Evolutionary conservation across 1,139 yeast species (phyloP).

Genomic region (Pneumocystis sp.): DNA sequence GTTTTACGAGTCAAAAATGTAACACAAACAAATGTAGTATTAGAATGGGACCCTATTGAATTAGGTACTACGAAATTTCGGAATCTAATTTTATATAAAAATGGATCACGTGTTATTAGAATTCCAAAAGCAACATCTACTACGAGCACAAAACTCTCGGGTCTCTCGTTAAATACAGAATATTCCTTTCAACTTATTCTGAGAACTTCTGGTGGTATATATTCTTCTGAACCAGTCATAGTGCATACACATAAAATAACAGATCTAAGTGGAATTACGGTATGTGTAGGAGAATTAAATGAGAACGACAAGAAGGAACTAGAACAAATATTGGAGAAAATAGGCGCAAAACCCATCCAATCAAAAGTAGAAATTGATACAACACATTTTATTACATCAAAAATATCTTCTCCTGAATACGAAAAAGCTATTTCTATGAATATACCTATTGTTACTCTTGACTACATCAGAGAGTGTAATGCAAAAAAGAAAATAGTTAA

Average conservation of each 20-base stretch:
- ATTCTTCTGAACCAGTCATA: constrained; percentile 48
- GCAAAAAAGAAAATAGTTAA: constrained; percentile 80
- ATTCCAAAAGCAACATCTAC: constrained; percentile 74
- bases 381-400: constrained; percentile 81
- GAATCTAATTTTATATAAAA: constrained; percentile 64
- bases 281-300: constrained; percentile 57
- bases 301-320: constrained; percentile 35
- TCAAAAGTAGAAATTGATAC: constrained; percentile 69
- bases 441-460: constrained; percentile 90
- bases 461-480: constrained; percentile 93
- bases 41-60: constrained; percentile 82
- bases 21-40: constrained; percentile 87
- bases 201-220: constrained; percentile 80
- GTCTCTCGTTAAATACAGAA: constrained; percentile 71
- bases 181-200: constrained; percentile 68
- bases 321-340: constrained; percentile 17
- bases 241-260: constrained; percentile 92
- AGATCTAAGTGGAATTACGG: constrained; percentile 81
- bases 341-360: constrained; percentile 80
- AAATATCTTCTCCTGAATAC: constrained; percentile 47
- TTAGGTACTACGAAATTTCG: constrained; percentile 73
- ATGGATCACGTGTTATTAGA: constrained; percentile 62
- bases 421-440: constrained; percentile 71
- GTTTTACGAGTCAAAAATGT: constrained; percentile 56
- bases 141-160: constrained; percentile 75